Conservation (phyloP, 2,329 filamentous ascomycete genomes). For the Xylariaceae sp. region DNA sequence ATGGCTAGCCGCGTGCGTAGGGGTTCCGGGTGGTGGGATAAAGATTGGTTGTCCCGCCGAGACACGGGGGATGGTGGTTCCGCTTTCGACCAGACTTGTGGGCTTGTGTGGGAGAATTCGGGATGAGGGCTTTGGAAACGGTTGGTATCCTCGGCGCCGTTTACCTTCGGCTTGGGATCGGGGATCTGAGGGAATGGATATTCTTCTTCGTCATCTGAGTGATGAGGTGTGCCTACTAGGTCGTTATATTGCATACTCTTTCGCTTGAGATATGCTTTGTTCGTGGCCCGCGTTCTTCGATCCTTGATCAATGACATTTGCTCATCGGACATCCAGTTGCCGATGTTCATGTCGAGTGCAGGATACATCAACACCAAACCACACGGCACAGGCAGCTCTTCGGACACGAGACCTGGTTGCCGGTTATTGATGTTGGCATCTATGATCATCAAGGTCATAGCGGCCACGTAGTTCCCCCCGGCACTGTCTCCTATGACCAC, state of each 20-base stretch:
- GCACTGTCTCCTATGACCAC: constrained; percentile 78
- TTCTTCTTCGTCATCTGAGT: constrained; percentile 70
- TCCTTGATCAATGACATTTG: constrained; percentile 94
- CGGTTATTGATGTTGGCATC: constrained; percentile 62
- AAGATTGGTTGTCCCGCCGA: constrained; percentile 19
- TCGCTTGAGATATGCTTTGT: constrained; percentile 70
- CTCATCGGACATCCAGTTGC: constrained; percentile 98
- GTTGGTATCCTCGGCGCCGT: constrained; percentile 1
- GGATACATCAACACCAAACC: constrained; percentile 87
- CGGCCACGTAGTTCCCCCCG: constrained; percentile 75
- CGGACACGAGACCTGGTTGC: constrained; percentile 52
- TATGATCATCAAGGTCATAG: constrained; percentile 83
- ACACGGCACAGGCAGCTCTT: constrained; percentile 67
- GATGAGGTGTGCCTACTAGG: constrained; percentile 76
- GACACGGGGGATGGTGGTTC: constrained; percentile 16
- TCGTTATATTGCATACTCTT: constrained; percentile 89
- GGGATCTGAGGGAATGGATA: constrained; percentile 32
- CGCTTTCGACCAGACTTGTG: constrained; percentile 34
- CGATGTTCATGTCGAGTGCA: constrained; percentile 91
- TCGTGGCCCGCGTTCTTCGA: constrained; percentile 70
- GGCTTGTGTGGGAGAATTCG: constrained; percentile 48
- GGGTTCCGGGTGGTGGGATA: constrained; percentile 51
- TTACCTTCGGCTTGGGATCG: constrained; percentile 14
- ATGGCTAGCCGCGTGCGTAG: constrained; percentile 86
- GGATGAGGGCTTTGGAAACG: constrained; percentile 39